phyloP scores from a whole-genome alignment of 768 basidiomycete species.

The Holtermanniella nyarrowii region DNA sequence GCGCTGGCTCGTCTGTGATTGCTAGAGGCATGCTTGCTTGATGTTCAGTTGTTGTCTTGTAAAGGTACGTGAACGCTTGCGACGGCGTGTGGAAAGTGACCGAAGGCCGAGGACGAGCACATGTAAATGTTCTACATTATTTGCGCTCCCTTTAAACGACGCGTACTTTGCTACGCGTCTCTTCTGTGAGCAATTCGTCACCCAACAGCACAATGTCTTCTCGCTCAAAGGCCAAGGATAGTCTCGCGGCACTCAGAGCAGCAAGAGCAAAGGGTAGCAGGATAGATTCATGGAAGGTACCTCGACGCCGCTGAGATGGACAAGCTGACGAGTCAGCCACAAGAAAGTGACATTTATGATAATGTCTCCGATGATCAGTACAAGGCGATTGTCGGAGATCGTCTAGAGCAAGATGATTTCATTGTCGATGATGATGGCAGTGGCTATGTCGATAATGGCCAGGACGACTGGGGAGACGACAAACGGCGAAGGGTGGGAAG shows the following conservation, averaged over 20 bases:
- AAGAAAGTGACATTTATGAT: slow-evolving; percentile 69
- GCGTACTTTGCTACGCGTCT: no score
- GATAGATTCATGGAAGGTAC: slow-evolving; percentile 40
- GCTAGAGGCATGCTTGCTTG: no score
- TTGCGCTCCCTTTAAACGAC: no score
- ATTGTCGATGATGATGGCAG: slow-evolving; percentile 84
- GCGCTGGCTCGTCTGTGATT: no score
- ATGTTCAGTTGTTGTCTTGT: no score
- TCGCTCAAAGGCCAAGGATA: slow-evolving; percentile 6
- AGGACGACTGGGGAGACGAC: slow-evolving; percentile 75
- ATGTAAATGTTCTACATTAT: no score
- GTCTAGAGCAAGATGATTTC: slow-evolving; percentile 82
- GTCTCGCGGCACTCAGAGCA: slow-evolving; percentile 40
- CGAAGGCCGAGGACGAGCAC: no score
- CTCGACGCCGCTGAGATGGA: slow-evolving; percentile 3
- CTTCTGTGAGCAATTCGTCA: slow-evolving; percentile 22
- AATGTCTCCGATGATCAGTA: slow-evolving; percentile 86
- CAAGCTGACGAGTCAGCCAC: slow-evolving; percentile 33
- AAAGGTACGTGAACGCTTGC: no score
- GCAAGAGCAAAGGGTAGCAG: slow-evolving; percentile 40
- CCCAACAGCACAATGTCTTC: neutral
- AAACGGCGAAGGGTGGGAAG: slow-evolving; percentile 4
- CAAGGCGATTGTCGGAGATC: slow-evolving; percentile 65
- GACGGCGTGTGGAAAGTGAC: no score
- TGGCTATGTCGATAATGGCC: slow-evolving; percentile 91